phyloP scores from a whole-genome alignment of 2,329 filamentous ascomycete genomes.

The Cyanodermella asteris region DNA sequence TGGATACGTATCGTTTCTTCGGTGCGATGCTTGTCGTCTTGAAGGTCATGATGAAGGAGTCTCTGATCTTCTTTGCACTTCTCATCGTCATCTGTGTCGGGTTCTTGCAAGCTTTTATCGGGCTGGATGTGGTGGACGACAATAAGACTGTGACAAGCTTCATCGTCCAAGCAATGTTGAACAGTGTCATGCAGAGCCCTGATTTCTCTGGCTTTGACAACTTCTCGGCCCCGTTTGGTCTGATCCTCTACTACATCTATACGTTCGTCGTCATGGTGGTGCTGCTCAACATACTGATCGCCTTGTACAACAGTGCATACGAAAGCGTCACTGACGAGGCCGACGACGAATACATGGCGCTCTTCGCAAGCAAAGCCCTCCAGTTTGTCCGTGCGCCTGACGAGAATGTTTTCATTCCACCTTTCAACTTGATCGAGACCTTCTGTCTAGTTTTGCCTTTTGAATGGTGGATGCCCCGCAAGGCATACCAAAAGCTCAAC shows the following conservation, averaged over 20 bases:
- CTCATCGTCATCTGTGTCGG: constrained; percentile 53
- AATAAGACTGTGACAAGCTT: constrained; percentile 39
- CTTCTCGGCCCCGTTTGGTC: constrained; percentile 80
- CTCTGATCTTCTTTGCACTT: constrained; percentile 86
- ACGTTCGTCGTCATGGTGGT: constrained; percentile 95
- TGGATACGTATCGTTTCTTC: constrained; percentile 88
- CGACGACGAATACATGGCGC: constrained; percentile 81
- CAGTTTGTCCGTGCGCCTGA: constrained; percentile 92
- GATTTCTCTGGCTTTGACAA: constrained; percentile 77
- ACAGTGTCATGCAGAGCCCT: constrained; percentile 75
- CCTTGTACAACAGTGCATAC: constrained; percentile 90
- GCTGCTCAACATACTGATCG: constrained; percentile 86
- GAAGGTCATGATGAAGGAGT: constrained; percentile 87
- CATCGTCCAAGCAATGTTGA: constrained; percentile 64
- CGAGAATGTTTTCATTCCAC: constrained; percentile 94
- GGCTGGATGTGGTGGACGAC: constrained; percentile 64
- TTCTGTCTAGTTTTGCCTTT: constrained; percentile 56
- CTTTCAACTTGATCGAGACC: constrained; percentile 84
- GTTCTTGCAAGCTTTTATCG: constrained; percentile 87
- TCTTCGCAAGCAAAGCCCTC: constrained; percentile 87
- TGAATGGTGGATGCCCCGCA: constrained; percentile 83
- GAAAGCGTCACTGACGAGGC: constrained; percentile 86
- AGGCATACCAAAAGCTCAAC: constrained; percentile 59
- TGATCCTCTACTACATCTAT: constrained; percentile 93
- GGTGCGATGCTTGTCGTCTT: constrained; percentile 94